Base-by-base conservation (phyloP, 169 alveolate species). In the Besnoitia besnoiti region DNA sequence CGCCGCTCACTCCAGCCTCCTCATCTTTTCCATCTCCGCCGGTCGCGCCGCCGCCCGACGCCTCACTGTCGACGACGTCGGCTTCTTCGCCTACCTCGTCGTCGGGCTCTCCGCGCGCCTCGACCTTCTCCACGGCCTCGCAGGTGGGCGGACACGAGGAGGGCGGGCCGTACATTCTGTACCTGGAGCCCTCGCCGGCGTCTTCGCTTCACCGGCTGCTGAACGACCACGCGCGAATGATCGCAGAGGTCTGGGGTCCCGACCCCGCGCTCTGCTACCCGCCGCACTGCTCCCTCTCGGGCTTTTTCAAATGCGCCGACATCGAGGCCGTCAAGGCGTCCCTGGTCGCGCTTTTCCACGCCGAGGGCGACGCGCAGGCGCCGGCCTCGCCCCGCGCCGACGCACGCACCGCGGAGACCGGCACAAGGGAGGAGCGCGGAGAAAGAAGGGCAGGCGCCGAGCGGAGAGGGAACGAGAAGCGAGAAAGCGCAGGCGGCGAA, bases 281-380 rank as follows among this genome's bases (percentile, higher is more conserved):
- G 33, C 87, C 87, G 37, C 87, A 77, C 87, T 77, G 87, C 21
- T 77, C 87, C 0, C 87, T 77, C 87, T 77, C 87, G 42, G 87
- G 87, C 87, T 77, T 77, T 55, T 77, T 77, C 87, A 42, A 30
- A 21, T 77, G 87, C 59, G 10, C 61, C 5, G 87, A 77, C 55
- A 35, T 77, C 7, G 87, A 42, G 4, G 33, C 87, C 4, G 49
- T 77, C 39, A 77, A 77, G 59, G 33, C 35, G 87, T 44, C 33
- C 30, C 87, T 77, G 30, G 14, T 77, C 59, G 3, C 49, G 2
- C 87, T 77, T 27, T 77, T 77, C 82, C 82, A n/a, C 8, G 67
- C n/a, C n/a, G n/a, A n/a, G n/a, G n/a, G 67, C 7, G 67, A 55
- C 67, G 7, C 67, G n/a, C n/a, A n/a, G n/a, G n/a, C n/a, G n/a